phyloP scores from a whole-genome alignment of 1,284 basidiomycete genomes.

The Melampsora americana region DNA sequence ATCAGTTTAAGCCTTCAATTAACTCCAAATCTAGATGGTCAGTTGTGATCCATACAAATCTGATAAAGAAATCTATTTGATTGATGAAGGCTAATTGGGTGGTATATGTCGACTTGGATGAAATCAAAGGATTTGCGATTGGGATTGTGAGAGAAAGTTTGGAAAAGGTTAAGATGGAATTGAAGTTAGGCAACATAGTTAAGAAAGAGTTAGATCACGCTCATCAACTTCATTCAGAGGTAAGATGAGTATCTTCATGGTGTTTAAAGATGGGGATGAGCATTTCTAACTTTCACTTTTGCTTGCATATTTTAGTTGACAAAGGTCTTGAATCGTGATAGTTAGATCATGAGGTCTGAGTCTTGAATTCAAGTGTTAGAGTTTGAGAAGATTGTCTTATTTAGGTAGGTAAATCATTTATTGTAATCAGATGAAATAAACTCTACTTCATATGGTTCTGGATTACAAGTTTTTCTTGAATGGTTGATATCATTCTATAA shows the following conservation, averaged over 20 bases:
- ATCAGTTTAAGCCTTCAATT: conserved; percentile 32
- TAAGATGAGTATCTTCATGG: background rate
- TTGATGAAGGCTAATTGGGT: background rate
- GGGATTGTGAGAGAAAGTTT: background rate
- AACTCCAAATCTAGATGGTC: background rate
- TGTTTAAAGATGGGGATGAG: background rate
- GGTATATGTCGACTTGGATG: background rate
- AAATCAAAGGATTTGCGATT: background rate
- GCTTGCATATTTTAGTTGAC: background rate
- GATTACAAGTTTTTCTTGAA: too few relatives aligned
- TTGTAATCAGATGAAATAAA: too few relatives aligned
- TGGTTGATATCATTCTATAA: too few relatives aligned
- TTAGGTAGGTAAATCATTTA: too few relatives aligned
- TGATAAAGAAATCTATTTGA: background rate
- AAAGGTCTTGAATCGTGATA: background rate
- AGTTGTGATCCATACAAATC: background rate
- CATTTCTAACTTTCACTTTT: background rate
- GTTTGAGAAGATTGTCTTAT: background rate
- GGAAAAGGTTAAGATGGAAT: background rate
- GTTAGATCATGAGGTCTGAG: background rate
- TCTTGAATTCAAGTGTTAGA: background rate
- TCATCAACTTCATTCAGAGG: conserved; percentile 14
- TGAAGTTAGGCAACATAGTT: background rate
- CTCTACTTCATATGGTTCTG: too few relatives aligned
- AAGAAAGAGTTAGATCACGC: conserved; percentile 36